Base-by-base conservation (phyloP, 2,329 filamentous ascomycete genomes). In the Stachybotrys elegans region DNA sequence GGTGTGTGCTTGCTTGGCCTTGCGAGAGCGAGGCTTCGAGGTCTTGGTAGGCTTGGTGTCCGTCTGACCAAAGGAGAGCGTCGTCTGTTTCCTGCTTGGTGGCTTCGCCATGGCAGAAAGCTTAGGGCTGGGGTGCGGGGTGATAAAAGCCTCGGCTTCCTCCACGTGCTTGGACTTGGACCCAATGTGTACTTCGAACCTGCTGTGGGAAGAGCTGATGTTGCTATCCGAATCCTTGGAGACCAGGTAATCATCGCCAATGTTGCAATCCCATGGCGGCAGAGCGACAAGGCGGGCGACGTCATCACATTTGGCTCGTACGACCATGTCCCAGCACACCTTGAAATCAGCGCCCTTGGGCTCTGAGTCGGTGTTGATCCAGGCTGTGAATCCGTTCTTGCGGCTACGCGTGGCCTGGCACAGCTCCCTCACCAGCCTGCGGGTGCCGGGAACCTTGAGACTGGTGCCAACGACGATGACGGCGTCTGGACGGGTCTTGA, bases 391-490 rank as follows among this genome's bases (percentile, higher is more conserved):
- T 1, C 92, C 91, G 54, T 94, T 87, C 52, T 81, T 81, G 43
- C 89, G 81, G 56, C 84, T 81, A 48, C 91, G 79, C n/a, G 94
- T 88, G 23, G 89, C 84, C 40, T 84, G 82, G 62, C 90, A 96
- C 77, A 97, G 81, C 64, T 96, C 91, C 61, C 87, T 87, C 46
- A 92, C 90, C 45, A 98, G 85, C 43, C 91, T 80, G 48, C 88
- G 83, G 35, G 96, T 90, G 8, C 93, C 93, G 1, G 92, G 92
- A 40, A 98, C 91, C 62, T 97, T 97, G 55, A 98, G 71, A 46
- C 88, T 96, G 3, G 93, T 98, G 42, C 93, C 93, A 8, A 95
- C 93, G 22, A 98, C 93, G 53, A 98, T 83, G 21, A 98, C 79
- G 16, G 91, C 91, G 62, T 97, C 93, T 1, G 93, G 92, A 29